These are phyloP conservation scores for Berkeleyomyces rouxiae DNA, from an alignment of 2,329 filamentous ascomycete species.

Conservation along the genomic window DNA sequence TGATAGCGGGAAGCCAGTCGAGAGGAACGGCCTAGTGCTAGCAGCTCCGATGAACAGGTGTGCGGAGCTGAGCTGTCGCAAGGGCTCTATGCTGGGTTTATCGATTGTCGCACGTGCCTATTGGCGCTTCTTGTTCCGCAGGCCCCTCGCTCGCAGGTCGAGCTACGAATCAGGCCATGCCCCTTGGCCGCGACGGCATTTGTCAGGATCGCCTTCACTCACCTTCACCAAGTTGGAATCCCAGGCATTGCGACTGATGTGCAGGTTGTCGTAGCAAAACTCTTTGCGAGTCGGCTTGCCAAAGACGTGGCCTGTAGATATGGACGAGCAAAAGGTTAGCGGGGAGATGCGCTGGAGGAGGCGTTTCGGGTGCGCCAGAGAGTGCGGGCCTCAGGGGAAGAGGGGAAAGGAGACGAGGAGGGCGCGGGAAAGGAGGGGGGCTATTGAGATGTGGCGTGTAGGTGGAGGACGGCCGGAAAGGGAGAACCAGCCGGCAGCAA, in stretches of 20 bases:
- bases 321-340: constrained; percentile 18
- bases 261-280: constrained; percentile 95
- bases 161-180: not conserved
- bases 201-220: constrained; percentile 19
- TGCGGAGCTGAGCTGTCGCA: too few species aligned
- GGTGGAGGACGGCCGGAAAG: too few species aligned
- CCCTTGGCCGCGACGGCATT: not conserved
- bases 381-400: not conserved
- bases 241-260: constrained; percentile 97
- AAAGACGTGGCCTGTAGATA: constrained; percentile 75
- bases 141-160: not conserved
- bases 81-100: too few species aligned
- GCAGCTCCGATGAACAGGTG: too few species aligned
- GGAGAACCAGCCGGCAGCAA: constrained; percentile 2
- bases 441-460: too few species aligned
- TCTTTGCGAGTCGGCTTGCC: constrained; percentile 92
- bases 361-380: not conserved
- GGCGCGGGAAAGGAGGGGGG: too few species aligned
- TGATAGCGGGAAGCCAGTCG: too few species aligned
- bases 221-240: constrained; percentile 98
- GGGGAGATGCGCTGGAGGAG: not conserved
- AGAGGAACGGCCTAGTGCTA: too few species aligned
- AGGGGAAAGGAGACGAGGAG: not conserved
- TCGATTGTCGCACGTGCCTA: not conserved
- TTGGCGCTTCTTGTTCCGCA: not conserved